Evolutionary conservation across 169 alveolate species (phyloP).

Genomic region (Eimeria acervulina): DNA sequence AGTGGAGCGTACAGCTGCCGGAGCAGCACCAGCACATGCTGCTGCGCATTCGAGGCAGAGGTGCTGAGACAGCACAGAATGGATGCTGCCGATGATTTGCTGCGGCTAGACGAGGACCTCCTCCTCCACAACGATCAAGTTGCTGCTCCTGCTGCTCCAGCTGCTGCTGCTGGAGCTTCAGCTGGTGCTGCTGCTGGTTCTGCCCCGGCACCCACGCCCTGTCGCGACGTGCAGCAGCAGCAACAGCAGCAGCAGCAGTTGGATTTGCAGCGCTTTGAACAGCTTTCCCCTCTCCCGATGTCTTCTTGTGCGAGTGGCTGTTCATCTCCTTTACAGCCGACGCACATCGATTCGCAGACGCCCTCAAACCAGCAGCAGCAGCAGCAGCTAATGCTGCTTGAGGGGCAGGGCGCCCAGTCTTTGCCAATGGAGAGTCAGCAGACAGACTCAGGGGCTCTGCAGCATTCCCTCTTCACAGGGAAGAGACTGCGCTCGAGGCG

Average conservation of each 20-base stretch:
- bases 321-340: constrained; percentile 57
- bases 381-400: constrained; percentile 24
- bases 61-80: constrained; percentile 17
- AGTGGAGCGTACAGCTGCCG: constrained; percentile 31
- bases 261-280: constrained; percentile 2
- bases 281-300: constrained; percentile 35
- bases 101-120: constrained; percentile 9
- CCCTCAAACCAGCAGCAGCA: constrained; percentile 22
- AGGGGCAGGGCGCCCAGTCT: background rate
- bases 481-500: constrained; percentile 25
- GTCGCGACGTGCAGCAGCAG: constrained; percentile 31
- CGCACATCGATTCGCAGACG: constrained; percentile 20
- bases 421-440: background rate
- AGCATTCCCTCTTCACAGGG: background rate
- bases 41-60: constrained; percentile 35
- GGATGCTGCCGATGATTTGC: constrained; percentile 15
- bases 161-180: background rate
- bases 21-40: constrained; percentile 73
- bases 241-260: constrained; percentile 66
- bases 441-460: constrained; percentile 6
- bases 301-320: constrained; percentile 61
- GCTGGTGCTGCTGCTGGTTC: background rate
- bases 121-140: background rate
- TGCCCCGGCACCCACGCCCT: background rate
- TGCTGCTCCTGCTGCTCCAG: background rate